These are phyloP conservation scores for Podila horticola DNA, from an alignment of 192 early-diverging fungal genomes.

Conservation along the genomic window DNA sequence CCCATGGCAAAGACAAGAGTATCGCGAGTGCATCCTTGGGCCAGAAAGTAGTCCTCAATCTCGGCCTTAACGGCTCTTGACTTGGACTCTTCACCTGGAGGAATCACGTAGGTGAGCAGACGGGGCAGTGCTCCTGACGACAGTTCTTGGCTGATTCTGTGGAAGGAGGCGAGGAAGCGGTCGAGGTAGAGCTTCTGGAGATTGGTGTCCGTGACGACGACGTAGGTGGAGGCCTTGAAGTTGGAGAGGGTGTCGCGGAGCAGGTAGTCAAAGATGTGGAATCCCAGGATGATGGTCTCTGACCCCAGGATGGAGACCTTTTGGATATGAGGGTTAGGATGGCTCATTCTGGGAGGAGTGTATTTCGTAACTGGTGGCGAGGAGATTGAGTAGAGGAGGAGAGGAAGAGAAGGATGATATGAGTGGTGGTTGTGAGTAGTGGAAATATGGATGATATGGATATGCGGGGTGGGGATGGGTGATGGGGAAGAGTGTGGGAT, in stretches of 20 bases:
- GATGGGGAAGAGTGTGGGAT: background rate
- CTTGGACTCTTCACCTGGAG: slow-evolving; percentile 92
- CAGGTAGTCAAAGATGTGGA: slow-evolving; percentile 79
- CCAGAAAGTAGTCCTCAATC: slow-evolving; percentile 94
- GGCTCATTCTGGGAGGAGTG: slow-evolving; percentile 20
- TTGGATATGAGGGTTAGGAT: slow-evolving; percentile 64
- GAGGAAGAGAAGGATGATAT: background rate
- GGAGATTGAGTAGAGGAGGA: background rate
- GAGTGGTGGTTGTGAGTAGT: background rate
- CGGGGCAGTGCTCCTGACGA: slow-evolving; percentile 52
- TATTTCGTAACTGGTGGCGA: background rate
- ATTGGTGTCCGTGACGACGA: slow-evolving; percentile 89
- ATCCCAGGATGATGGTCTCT: slow-evolving; percentile 90
- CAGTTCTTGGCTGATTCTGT: slow-evolving; percentile 43
- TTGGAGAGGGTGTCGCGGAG: slow-evolving; percentile 76
- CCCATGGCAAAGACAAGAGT: slow-evolving; percentile 93
- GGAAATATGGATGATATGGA: background rate
- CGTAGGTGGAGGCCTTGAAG: slow-evolving; percentile 85
- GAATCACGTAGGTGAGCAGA: slow-evolving; percentile 80
- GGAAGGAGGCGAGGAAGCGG: slow-evolving; percentile 64
- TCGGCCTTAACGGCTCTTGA: slow-evolving; percentile 85
- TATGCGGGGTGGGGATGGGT: background rate
- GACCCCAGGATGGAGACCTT: slow-evolving; percentile 87
- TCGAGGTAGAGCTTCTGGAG: slow-evolving; percentile 82
- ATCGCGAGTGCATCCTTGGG: slow-evolving; percentile 88